These are phyloP conservation scores for Alternaria sp. DNA, from an alignment of 2,329 filamentous ascomycete species.

Conservation along the genomic window DNA sequence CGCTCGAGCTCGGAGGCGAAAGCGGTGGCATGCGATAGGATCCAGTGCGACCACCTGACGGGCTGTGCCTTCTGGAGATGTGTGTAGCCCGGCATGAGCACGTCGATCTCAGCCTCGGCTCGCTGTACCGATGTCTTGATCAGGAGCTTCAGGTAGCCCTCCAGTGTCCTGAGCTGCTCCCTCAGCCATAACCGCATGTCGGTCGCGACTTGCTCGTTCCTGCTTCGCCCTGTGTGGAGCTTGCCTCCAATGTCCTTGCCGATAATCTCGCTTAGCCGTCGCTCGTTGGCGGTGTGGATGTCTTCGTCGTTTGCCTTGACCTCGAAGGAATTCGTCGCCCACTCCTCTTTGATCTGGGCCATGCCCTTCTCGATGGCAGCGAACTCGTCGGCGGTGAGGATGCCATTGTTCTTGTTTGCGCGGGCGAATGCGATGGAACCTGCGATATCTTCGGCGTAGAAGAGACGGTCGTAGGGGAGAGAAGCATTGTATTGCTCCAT, in stretches of 20 bases:
- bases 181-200: constrained; percentile 91
- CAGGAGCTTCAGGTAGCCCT: constrained; percentile 70
- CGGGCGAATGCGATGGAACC: constrained; percentile 82
- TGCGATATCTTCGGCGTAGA: constrained; percentile 81
- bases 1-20: constrained; percentile 79
- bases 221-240: constrained; percentile 83
- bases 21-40: constrained; percentile 74
- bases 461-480: constrained; percentile 77
- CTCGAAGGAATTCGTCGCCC: constrained; percentile 55
- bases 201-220: constrained; percentile 89
- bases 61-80: constrained; percentile 84
- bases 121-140: constrained; percentile 71
- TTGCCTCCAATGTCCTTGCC: constrained; percentile 86
- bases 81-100: constrained; percentile 87
- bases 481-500: constrained; percentile 87
- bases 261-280: constrained; percentile 75
- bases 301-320: constrained; percentile 59
- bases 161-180: constrained; percentile 73
- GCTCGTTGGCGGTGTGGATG: constrained; percentile 63
- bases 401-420: constrained; percentile 76
- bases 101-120: constrained; percentile 76
- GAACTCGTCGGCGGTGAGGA: constrained; percentile 77
- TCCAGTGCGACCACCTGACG: constrained; percentile 81
- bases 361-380: constrained; percentile 75
- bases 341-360: constrained; percentile 60